Evolutionary conservation across 768 basidiomycete genomes (phyloP).

Genomic region (Suillus hirtellus): DNA sequence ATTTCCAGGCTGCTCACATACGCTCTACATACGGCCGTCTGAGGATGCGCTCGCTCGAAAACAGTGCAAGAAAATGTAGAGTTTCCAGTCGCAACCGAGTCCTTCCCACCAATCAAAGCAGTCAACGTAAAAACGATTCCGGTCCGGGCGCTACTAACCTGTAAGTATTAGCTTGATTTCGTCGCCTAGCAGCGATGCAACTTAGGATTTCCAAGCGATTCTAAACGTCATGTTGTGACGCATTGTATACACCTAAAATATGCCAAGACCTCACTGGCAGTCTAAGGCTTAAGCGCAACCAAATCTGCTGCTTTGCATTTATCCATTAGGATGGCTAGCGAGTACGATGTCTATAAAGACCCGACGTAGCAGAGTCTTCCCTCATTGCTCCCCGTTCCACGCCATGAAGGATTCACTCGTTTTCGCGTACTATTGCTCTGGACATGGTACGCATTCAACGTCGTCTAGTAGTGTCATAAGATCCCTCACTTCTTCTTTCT

Average conservation of each 20-base stretch:
- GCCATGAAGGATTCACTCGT: slow-evolving; percentile 15
- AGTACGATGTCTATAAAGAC: background rate
- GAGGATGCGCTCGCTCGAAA: background rate
- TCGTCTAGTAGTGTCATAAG: slow-evolving; percentile 3
- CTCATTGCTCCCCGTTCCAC: background rate
- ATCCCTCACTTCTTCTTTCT: background rate
- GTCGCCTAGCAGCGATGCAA: background rate
- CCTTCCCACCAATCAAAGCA: background rate
- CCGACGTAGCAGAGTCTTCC: background rate
- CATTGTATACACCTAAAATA: background rate
- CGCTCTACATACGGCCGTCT: background rate
- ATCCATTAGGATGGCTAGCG: background rate
- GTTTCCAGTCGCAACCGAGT: background rate
- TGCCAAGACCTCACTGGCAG: background rate
- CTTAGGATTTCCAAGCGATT: background rate
- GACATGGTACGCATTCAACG: slow-evolving; percentile 54
- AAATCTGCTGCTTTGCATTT: background rate
- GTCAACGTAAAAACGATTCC: background rate
- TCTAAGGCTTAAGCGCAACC: background rate
- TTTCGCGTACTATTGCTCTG: slow-evolving; percentile 76
- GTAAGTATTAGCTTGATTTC: background rate
- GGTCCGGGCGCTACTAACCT: background rate
- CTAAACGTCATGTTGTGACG: background rate
- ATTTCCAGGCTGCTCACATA: background rate
- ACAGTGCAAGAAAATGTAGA: background rate